These are phyloP conservation scores for Metschnikowia henanensis DNA, from an alignment of 805 yeast species.

Conservation along the genomic window DNA sequence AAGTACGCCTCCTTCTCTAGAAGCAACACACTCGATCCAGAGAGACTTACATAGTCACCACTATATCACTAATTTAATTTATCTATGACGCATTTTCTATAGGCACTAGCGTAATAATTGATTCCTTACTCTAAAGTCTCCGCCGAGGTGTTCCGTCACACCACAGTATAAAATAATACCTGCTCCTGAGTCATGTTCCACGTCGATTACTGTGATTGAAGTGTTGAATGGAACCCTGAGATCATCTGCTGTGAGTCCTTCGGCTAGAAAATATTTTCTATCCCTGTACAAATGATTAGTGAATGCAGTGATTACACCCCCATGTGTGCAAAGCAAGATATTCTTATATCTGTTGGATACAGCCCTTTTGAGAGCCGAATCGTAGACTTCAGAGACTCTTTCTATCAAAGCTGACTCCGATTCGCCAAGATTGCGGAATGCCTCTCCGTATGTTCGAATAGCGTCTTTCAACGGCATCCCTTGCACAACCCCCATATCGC, in stretches of 20 bases:
- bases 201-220: slow-evolving; percentile 67
- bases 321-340: slow-evolving; percentile 70
- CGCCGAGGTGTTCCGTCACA: slow-evolving; percentile 66
- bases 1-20: too few relatives aligned
- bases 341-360: slow-evolving; percentile 40
- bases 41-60: slow-evolving; percentile 11
- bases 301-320: slow-evolving; percentile 73
- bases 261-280: slow-evolving; percentile 35
- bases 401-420: slow-evolving; percentile 41
- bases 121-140: slow-evolving; percentile 25
- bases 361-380: slow-evolving; percentile 39
- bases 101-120: slow-evolving; percentile 13
- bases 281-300: slow-evolving; percentile 49
- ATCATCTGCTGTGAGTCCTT: slow-evolving; percentile 38
- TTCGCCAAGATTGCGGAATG: slow-evolving; percentile 70
- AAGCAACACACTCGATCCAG: slow-evolving; percentile 43
- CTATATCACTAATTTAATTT: background rate
- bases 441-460: slow-evolving; percentile 51
- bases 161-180: slow-evolving; percentile 59
- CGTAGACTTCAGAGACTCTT: slow-evolving; percentile 52
- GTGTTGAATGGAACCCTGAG: slow-evolving; percentile 72
- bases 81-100: background rate
- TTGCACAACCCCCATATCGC: slow-evolving; percentile 74
- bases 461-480: slow-evolving; percentile 76
- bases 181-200: slow-evolving; percentile 36